Conservation (phyloP, 2,329 filamentous ascomycete genomes). For the Pyricularia pennisetigena region DNA sequence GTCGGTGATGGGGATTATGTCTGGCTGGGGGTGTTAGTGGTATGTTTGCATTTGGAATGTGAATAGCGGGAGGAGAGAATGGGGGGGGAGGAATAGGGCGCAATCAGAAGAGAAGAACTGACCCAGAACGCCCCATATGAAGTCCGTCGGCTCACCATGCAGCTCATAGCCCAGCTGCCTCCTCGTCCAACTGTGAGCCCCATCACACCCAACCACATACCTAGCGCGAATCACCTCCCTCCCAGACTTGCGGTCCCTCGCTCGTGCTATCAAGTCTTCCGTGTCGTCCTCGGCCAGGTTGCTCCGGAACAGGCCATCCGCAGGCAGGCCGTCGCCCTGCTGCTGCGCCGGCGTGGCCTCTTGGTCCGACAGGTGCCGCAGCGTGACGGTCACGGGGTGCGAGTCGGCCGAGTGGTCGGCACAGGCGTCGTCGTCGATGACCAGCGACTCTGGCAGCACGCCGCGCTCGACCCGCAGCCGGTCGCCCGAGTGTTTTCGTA, state of each 20-base stretch:
- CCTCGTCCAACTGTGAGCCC: slow-evolving; percentile 57
- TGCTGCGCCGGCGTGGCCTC: slow-evolving; percentile 35
- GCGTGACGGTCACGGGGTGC: slow-evolving; percentile 46
- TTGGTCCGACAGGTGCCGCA: slow-evolving; percentile 44
- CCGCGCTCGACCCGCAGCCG: slow-evolving; percentile 42
- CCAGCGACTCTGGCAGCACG: slow-evolving; percentile 40
- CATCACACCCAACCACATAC: slow-evolving; percentile 60
- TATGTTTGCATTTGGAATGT: neutral
- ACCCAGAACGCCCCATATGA: slow-evolving; percentile 20
- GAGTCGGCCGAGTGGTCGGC: slow-evolving; percentile 30
- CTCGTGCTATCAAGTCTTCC: slow-evolving; percentile 28
- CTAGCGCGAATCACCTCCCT: slow-evolving; percentile 41
- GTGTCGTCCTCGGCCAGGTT: slow-evolving; percentile 43
- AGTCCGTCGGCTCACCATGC: slow-evolving; percentile 39
- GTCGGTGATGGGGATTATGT: slow-evolving; percentile 24
- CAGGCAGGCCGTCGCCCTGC: slow-evolving; percentile 21
- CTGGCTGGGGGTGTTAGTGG: slow-evolving; percentile 25
- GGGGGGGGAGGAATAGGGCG: too few relatives aligned
- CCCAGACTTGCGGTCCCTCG: slow-evolving; percentile 20
- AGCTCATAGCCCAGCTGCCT: slow-evolving; percentile 40
- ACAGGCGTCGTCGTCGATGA: slow-evolving; percentile 34
- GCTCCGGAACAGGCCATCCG: slow-evolving; percentile 44
- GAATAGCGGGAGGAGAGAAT: too few relatives aligned
- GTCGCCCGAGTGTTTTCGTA: slow-evolving; percentile 6
- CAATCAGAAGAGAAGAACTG: neutral